phyloP scores from a whole-genome alignment of 176 grass and related monocot species.

The Oryza glumipatula region DNA sequence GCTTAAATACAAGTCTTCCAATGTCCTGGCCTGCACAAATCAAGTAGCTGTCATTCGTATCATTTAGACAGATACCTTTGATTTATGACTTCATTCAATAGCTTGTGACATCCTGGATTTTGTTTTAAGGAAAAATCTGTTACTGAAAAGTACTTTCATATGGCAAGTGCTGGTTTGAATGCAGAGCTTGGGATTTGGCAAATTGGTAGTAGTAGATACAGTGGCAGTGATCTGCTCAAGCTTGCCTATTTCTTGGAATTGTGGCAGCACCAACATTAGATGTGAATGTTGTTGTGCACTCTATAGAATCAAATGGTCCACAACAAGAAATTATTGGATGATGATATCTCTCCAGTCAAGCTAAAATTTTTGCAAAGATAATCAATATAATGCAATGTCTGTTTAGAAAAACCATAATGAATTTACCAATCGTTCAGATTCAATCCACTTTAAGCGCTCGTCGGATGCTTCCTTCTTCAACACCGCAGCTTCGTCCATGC shows the following conservation, averaged over 20 bases:
- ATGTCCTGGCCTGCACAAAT: slow-evolving; percentile 30
- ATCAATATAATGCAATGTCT: not conserved
- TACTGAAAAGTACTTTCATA: not conserved
- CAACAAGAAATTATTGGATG: not conserved
- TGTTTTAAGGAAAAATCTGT: not conserved
- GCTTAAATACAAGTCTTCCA: slow-evolving; percentile 8
- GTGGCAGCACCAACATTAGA: not conserved
- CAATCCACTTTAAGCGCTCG: slow-evolving; percentile 50
- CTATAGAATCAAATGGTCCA: slow-evolving; percentile 2
- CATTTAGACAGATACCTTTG: not conserved
- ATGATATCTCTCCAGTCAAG: not conserved
- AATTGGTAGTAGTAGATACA: slow-evolving; percentile 6
- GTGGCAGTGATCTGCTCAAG: not conserved
- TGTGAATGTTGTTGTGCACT: not conserved
- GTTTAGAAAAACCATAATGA: not conserved
- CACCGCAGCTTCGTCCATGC: slow-evolving; percentile 37
- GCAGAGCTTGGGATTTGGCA: not conserved
- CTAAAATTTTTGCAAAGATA: not conserved
- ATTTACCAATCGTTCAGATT: slow-evolving; percentile 56
- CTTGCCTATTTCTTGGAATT: not conserved
- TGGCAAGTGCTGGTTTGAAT: slow-evolving; percentile 4
- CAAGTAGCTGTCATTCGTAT: not conserved
- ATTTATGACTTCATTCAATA: not conserved
- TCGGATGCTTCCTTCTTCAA: slow-evolving; percentile 53
- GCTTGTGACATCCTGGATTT: not conserved